phyloP scores from a whole-genome alignment of 2,329 filamentous ascomycete genomes.

The Botrytis tulipae region DNA sequence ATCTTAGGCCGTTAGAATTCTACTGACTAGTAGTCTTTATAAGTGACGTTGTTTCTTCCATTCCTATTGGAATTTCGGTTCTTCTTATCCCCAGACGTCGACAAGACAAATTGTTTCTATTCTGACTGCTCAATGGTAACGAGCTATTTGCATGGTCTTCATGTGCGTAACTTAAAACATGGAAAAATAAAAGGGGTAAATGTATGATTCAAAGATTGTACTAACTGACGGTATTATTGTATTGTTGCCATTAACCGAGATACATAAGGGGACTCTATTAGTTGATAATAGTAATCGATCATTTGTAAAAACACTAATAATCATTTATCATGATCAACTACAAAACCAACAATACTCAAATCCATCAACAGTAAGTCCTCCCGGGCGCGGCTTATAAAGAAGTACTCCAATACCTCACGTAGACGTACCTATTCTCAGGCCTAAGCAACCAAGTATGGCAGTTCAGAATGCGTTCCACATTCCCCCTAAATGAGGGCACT shows the following conservation, averaged over 20 bases:
- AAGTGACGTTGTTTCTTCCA: not conserved
- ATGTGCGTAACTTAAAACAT: not conserved
- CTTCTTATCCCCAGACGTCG: not conserved
- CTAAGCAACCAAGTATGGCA: not conserved
- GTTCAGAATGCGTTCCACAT: not conserved
- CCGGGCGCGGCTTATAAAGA: rapidly evolving
- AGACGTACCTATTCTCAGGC: not conserved
- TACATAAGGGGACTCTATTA: not conserved
- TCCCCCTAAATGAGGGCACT: no score
- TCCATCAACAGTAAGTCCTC: not conserved
- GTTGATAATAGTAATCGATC: not conserved
- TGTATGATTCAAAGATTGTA: not conserved
- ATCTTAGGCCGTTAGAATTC: not conserved
- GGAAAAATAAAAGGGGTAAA: not conserved
- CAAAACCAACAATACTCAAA: not conserved
- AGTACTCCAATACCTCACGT: not conserved
- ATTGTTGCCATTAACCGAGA: not conserved
- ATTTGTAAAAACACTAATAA: not conserved
- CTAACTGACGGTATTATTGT: not conserved
- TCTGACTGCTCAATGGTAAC: not conserved
- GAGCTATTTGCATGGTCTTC: not conserved
- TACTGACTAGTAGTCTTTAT: not conserved
- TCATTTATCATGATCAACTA: not conserved
- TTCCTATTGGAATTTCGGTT: not conserved
- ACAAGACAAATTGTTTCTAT: not conserved